Evolutionary conservation across 1,284 basidiomycete genomes (phyloP).

Genomic region (Filobasidium uniguttulatum): DNA sequence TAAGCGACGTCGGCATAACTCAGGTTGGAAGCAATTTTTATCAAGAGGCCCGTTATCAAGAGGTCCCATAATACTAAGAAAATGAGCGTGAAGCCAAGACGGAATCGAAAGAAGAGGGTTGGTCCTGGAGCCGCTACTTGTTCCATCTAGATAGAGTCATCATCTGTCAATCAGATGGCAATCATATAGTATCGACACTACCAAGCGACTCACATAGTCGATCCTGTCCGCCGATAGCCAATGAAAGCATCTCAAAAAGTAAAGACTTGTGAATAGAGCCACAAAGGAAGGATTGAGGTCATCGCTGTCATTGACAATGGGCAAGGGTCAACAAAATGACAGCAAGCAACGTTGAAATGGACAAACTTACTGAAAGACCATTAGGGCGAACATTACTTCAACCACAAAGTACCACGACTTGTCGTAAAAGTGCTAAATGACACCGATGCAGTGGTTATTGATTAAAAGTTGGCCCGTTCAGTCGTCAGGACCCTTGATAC

Average conservation of each 20-base stretch:
- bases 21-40: neutral
- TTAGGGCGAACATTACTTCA: conserved; percentile 86
- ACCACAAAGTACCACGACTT: conserved; percentile 95
- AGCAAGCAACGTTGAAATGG: too few relatives aligned
- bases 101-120: conserved; percentile 63
- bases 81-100: conserved; percentile 47
- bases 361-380: conserved; percentile 62
- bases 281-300: conserved; percentile 86
- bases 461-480: neutral
- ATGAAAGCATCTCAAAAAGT: conserved; percentile 95
- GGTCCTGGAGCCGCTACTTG: conserved; percentile 81
- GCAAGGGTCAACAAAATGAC: neutral
- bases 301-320: conserved; percentile 38
- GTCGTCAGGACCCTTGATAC: too few relatives aligned
- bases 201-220: conserved; percentile 64
- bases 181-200: neutral
- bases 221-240: conserved; percentile 90
- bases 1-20: neutral
- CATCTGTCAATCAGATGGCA: neutral
- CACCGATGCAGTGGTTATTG: neutral
- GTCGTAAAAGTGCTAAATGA: conserved; percentile 71
- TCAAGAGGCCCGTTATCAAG: conserved; percentile 5
- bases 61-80: conserved; percentile 27
- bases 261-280: conserved; percentile 77
- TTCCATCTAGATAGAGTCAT: conserved; percentile 61